These are phyloP conservation scores for Chlamydomonas applanata DNA, from an alignment of 139 green algal species.

Conservation along the genomic window DNA sequence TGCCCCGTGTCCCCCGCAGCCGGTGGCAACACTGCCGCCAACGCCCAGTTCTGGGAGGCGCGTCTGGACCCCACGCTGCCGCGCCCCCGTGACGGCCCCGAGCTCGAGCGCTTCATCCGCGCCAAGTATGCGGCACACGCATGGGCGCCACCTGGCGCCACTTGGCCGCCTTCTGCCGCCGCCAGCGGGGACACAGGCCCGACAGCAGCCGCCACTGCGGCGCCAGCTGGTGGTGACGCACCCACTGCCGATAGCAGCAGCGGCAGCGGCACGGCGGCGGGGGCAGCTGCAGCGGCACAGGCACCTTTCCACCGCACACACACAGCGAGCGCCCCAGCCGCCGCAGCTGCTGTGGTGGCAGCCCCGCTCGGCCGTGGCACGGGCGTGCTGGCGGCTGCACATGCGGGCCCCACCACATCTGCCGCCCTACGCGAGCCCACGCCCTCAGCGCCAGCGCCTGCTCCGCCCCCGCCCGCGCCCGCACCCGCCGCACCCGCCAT, in stretches of 20 bases:
- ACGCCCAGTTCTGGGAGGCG: conserved; percentile 48
- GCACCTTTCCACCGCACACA: no score
- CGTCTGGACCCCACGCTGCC: conserved; percentile 11
- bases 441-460: neutral
- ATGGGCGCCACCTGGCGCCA: conserved; percentile 18
- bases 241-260: no score
- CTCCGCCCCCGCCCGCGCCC: neutral
- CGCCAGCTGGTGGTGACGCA: no score
- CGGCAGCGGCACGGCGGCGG: neutral
- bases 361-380: neutral
- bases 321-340: neutral
- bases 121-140: conserved; percentile 32
- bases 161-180: neutral
- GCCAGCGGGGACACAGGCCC: neutral
- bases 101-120: conserved; percentile 41
- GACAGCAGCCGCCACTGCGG: neutral
- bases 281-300: no score
- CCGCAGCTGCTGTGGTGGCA: neutral
- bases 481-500: neutral
- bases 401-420: conserved; percentile 3
- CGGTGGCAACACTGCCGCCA: conserved; percentile 47
- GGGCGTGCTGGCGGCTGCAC: neutral
- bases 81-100: conserved; percentile 6
- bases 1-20: neutral
- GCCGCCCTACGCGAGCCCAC: neutral